Evolutionary conservation across 768 basidiomycete species (phyloP).

Genomic region (Pisolithus tinctorius): DNA sequence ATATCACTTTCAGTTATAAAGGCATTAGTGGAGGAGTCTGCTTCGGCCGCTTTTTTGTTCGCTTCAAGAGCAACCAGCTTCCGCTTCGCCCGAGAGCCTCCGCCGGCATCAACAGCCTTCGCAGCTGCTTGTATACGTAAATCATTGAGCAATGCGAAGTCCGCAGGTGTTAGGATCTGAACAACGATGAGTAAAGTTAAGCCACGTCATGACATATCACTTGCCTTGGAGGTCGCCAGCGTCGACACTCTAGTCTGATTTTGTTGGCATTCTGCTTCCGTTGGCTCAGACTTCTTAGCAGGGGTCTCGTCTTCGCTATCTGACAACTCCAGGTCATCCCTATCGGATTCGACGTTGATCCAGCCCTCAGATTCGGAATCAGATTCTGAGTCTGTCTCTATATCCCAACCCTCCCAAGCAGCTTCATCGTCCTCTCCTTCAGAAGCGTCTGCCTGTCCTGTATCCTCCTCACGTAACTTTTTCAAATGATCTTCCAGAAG

Average conservation of each 20-base stretch:
- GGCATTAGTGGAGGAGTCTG: slow-evolving; percentile 33
- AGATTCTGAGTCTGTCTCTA: slow-evolving; percentile 62
- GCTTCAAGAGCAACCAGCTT: slow-evolving; percentile 81
- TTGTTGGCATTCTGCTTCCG: slow-evolving; percentile 15
- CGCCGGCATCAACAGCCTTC: slow-evolving; percentile 60
- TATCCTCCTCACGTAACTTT: slow-evolving; percentile 59
- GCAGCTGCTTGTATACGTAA: slow-evolving; percentile 75
- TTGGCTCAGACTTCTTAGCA: slow-evolving; percentile 4
- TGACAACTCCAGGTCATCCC: slow-evolving; percentile 63
- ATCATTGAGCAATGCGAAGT: slow-evolving; percentile 88
- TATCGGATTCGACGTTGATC: slow-evolving; percentile 73
- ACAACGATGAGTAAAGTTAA: not conserved
- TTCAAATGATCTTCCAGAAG: slow-evolving; percentile 84
- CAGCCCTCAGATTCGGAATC: slow-evolving; percentile 62
- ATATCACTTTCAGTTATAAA: slow-evolving; percentile 92
- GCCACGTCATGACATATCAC: not conserved
- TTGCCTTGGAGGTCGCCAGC: slow-evolving; percentile 76
- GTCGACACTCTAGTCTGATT: slow-evolving; percentile 46
- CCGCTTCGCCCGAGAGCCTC: slow-evolving; percentile 75
- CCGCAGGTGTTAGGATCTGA: slow-evolving; percentile 94
- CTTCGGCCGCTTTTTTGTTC: slow-evolving; percentile 48
- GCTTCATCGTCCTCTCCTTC: slow-evolving; percentile 61
- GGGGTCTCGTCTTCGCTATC: slow-evolving; percentile 70
- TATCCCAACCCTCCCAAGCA: slow-evolving; percentile 88
- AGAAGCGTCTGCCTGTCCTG: slow-evolving; percentile 43